phyloP scores from a whole-genome alignment of 257 asterid species.

The Coffea eugenioides region DNA sequence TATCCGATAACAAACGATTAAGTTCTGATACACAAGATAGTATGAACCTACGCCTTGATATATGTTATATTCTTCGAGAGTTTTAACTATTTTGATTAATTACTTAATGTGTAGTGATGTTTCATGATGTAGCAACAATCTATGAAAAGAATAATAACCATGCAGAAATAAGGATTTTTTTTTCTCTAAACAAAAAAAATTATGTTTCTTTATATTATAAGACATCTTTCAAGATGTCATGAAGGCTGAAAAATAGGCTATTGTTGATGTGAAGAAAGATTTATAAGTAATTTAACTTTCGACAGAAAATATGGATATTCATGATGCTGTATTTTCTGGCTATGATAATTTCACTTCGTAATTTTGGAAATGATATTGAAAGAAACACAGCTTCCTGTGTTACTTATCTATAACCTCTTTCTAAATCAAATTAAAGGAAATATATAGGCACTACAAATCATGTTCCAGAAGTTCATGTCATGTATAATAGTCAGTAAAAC shows the following conservation, averaged over 20 bases:
- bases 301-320: too few relatives aligned
- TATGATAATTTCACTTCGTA: too few relatives aligned
- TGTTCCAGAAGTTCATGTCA: neutral
- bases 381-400: neutral
- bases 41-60: neutral
- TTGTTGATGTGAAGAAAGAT: too few relatives aligned
- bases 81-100: too few relatives aligned
- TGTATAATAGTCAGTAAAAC: too few relatives aligned
- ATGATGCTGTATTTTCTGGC: neutral
- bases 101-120: too few relatives aligned
- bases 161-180: neutral
- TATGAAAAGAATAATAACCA: neutral
- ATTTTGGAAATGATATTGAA: too few relatives aligned
- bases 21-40: neutral
- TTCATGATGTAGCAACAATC: neutral
- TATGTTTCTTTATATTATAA: too few relatives aligned
- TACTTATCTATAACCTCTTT: neutral
- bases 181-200: neutral
- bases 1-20: too few relatives aligned
- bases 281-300: too few relatives aligned
- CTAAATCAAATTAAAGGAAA: neutral
- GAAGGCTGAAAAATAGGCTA: neutral
- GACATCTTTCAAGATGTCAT: neutral
- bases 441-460: too few relatives aligned
- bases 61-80: neutral